These are phyloP conservation scores for Selaginella moellendorffii DNA, from an alignment of 75 land plant genomes.

Conservation along the genomic window DNA sequence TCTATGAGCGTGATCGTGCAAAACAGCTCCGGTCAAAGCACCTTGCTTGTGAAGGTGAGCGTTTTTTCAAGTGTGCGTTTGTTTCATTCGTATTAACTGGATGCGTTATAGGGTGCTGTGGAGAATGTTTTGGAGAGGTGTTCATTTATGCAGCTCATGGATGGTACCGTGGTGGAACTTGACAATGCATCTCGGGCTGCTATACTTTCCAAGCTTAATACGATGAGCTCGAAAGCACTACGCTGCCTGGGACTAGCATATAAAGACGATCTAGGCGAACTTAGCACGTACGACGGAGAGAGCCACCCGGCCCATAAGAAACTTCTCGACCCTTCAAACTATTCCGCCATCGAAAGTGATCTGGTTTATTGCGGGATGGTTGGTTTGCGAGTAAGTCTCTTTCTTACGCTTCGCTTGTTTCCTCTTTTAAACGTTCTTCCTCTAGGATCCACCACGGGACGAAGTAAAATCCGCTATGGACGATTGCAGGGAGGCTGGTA, in stretches of 20 bases:
- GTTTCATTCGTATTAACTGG: constrained; percentile 4
- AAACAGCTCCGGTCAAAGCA: constrained; percentile 31
- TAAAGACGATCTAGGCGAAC: constrained; percentile 64
- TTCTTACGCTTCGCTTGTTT: not conserved
- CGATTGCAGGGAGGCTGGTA: constrained; percentile 70
- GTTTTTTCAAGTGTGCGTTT: not conserved
- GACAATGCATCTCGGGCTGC: constrained; percentile 40
- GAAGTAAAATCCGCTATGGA: constrained; percentile 69
- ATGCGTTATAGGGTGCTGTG: constrained; percentile 59
- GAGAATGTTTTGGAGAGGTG: constrained; percentile 75
- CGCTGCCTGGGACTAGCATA: constrained; percentile 83
- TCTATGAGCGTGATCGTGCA: constrained; percentile 78
- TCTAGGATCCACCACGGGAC: constrained; percentile 82
- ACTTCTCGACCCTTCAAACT: constrained; percentile 59
- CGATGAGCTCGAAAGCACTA: constrained; percentile 72
- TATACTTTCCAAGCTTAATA: constrained; percentile 29
- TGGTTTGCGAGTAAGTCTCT: constrained; percentile 58
- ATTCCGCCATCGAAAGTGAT: constrained; percentile 50
- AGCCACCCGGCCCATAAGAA: constrained; percentile 60
- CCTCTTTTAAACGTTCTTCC: not conserved
- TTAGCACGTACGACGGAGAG: constrained; percentile 42
- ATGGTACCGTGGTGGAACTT: constrained; percentile 50
- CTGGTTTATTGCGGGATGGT: constrained; percentile 69
- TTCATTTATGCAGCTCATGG: constrained; percentile 38
- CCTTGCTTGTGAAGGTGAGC: constrained; percentile 72